Base-by-base conservation (phyloP, 139 green algal species). In the Picochlorum costavermella region DNA sequence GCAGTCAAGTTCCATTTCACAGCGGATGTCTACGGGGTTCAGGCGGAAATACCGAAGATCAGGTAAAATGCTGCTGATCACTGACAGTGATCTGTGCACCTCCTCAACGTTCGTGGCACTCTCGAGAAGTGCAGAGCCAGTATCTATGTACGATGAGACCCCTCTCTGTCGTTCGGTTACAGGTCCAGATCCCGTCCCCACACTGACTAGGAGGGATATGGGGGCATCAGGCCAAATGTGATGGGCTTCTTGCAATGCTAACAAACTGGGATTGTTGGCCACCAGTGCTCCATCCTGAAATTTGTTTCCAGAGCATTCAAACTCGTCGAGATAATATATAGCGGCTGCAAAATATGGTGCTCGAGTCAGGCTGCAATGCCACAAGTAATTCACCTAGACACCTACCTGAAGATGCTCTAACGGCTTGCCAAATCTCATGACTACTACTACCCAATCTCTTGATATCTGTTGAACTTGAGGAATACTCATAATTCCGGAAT, bases 261-360 rank as follows among this genome's bases (percentile, higher is more conserved):
- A 58, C 36, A 90, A 56, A 13, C 84, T 60, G 1, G 92, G 92
- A 74, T 98, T 98, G 80, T 98, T 98, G 50, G 87, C 90, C 3
- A 78, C 85, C 6, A 83, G 77, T 4, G 92, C 92, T 12, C 92
- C 92, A 61, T 98, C 92, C 62, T 96, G 88, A 68, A 92, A 98
- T 46, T 86, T 82, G 30, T 88, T 76, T 13, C 84, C 83, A 80
- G 72, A 68, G 43, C 65, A 81, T 16, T 67, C 56, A 64, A 87
- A 92, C 64, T 96, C 92, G 36, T 94, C 92, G 16, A 98, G 74
- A 70, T 96, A 92, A 67, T 90, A 92, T n/a, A 79, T 81, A 5
- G 80, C 84, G 4, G 86, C 49, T 43, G 12, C 17, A 53, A 23
- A 28, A 58, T 8, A 30, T 58, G 11, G 20, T 23, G 20, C 20